Base-by-base conservation (phyloP, 2,329 filamentous ascomycete species). In the Apiospora koreana region DNA sequence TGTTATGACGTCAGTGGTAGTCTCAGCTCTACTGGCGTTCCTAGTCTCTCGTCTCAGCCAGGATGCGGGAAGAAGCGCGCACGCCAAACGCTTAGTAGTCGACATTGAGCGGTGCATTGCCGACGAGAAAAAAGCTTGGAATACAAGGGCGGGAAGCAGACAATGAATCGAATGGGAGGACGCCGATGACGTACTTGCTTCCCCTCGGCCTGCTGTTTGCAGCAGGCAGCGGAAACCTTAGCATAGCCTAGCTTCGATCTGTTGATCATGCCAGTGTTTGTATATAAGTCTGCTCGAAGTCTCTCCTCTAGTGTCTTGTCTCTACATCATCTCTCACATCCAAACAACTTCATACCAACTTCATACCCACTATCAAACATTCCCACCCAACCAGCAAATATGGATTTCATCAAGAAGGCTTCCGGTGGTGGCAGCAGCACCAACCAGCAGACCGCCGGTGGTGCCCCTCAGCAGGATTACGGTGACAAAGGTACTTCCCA, bases 351-450 rank as follows among this genome's bases (percentile, higher is more conserved):
- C 42, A 46, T n/a, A 16, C 67, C 31, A 42, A 18, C 66, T 35
- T 23, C 48, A 12, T 42, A 62, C 43, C 41, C 65, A 10, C 65
- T 21, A 38, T 25, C 21, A 54, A 38, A 66, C 28, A 23, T 50
- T 21, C 58, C 25, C 31, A 25, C 9, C 25, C 31, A 50, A 68
- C 62, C 45, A 67, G 50, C 16, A 42, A 71, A 14, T n/a, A 79
- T 79, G 78, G 77, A 79, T 70, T 71, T 73, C 43, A 68, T 80
- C 67, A 79, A 79, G 76, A 79, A 75, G 62, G 67, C 74, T 46
- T 65, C 73, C 64, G 54, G 28, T 31, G 73, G 71, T 41, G 42
- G 73, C 21, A 69, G 46, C 67, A 62, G 18, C 68, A 35, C 35
- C 62, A 71, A 70, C 67, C 41, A 42, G 72, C 31, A 70, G 68